Evolutionary conservation across 495 filamentous ascomycete genomes (phyloP), one percentile per base, ranked within the genome.

Genomic region (Aspergillus cavernicola): DNA sequence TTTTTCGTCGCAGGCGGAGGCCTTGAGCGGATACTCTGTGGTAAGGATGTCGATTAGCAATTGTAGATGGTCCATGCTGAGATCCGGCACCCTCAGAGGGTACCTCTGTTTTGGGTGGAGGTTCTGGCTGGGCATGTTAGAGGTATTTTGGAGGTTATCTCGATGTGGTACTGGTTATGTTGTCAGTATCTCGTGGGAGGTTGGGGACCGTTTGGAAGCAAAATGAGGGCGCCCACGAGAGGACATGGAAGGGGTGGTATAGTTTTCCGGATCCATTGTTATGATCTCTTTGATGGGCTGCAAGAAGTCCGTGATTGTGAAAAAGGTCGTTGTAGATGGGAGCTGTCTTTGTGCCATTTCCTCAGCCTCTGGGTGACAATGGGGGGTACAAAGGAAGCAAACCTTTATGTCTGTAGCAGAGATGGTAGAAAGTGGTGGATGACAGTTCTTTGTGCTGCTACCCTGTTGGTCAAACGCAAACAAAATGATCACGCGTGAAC

Each of bases 21-120:
- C 20, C 4, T 40, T 49, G 16, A 35, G 39, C 18, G 45, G 39
- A 24, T 53, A 57, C 35, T 60, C 55, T 63, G 60, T 44, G 39
- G 56, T 52, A 15, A 70, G 52, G n/a, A 61, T 41, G 7, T 55
- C 40, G n/a, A 61, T 66, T 43, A 70, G 59, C 32, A 46, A 40
- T 37, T 44, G 55, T 23, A 70, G 11, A 32, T 70, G 55, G 9
- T 18, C 33, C 5, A 53, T 52, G n/a, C 38, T 53, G 35, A 70
- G 50, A 18, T 65, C 59, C 10, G 22, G 39, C 18, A 67, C 37
- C 22, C 36, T 49, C 45, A 53, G 38, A 18, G 62, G 61, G 32
- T 65, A 61, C 38, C 23, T 50, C 32, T 43, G 48, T 28, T 36
- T 40, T 37, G 24, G 28, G 2, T 6, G 36, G 19, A 16, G 7